Evolutionary conservation across 2,329 filamentous ascomycete species (phyloP).

Genomic region (Colletotrichum siamense): DNA sequence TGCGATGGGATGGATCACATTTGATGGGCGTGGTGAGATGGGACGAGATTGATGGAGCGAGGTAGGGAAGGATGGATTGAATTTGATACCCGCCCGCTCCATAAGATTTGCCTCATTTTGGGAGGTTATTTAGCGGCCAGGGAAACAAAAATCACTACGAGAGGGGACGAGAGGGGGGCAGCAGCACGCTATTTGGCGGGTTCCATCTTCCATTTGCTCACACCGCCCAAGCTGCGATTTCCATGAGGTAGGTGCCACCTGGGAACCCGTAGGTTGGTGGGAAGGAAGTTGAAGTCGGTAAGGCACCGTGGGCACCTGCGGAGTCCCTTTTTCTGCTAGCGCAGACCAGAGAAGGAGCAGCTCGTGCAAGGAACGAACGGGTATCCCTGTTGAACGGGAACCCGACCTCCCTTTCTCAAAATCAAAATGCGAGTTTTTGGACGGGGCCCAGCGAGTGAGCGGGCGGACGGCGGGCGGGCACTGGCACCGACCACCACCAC

Average conservation of each 20-base stretch:
- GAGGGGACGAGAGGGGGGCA: conserved; percentile 2
- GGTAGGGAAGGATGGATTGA: neutral
- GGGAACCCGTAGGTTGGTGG: neutral
- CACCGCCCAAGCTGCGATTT: conserved; percentile 3
- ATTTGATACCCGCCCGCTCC: conserved; percentile 10
- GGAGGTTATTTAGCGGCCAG: conserved; percentile 7
- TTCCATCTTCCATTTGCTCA: conserved; percentile 19
- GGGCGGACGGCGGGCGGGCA: neutral
- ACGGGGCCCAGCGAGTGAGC: neutral
- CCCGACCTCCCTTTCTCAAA: conserved; percentile 1
- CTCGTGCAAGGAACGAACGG: conserved; percentile 1
- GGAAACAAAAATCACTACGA: neutral
- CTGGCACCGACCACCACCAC: neutral
- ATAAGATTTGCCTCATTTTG: conserved; percentile 19
- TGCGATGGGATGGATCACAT: neutral
- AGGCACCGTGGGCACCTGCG: neutral
- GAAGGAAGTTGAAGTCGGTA: neutral
- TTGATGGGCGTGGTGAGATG: neutral
- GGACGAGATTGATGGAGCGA: neutral
- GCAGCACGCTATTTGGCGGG: conserved; percentile 15
- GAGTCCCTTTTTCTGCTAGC: neutral
- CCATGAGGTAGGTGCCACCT: neutral
- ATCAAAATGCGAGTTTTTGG: neutral
- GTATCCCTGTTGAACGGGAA: conserved; percentile 1
- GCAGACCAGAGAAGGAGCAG: neutral